Evolutionary conservation across 1,284 basidiomycete genomes (phyloP).

Genomic region (Rhizopogon parksii): DNA sequence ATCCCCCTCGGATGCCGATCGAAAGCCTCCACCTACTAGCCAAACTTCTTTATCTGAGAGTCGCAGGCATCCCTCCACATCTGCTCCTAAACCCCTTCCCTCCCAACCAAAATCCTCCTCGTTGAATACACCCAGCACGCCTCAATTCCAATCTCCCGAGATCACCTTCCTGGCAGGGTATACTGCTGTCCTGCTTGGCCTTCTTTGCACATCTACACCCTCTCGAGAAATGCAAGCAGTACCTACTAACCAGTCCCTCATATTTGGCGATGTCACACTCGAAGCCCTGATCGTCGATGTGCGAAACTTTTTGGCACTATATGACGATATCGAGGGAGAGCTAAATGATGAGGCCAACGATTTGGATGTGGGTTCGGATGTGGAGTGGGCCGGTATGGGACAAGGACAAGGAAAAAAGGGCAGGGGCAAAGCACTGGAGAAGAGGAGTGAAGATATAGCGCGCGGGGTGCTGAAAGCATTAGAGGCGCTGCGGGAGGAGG

Average conservation of each 20-base stretch:
- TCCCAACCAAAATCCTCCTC: constrained; percentile 6
- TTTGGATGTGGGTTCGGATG: constrained; percentile 9
- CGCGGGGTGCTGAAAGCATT: constrained; percentile 47
- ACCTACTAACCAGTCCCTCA: constrained; percentile 37
- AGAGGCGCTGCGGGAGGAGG: constrained; percentile 26
- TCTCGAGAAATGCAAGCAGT: constrained; percentile 38
- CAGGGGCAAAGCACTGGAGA: constrained; percentile 19
- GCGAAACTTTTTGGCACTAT: constrained; percentile 51
- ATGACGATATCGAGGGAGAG: constrained; percentile 27
- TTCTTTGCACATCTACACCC: constrained; percentile 48
- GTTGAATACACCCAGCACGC: constrained; percentile 11
- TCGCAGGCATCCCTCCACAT: constrained; percentile 33
- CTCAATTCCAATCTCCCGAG: constrained; percentile 25
- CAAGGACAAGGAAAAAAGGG: neutral
- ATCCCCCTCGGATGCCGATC: neutral
- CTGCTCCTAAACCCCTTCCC: constrained; percentile 11
- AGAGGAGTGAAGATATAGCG: constrained; percentile 39
- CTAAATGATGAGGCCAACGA: neutral
- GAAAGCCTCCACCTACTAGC: neutral
- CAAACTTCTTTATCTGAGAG: neutral
- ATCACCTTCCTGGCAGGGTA: constrained; percentile 54
- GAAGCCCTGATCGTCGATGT: constrained; percentile 46
- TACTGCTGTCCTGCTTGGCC: constrained; percentile 62
- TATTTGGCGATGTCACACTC: constrained; percentile 32
- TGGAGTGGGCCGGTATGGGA: neutral